Conservation (phyloP, 2,329 filamentous ascomycete genomes). For the Peltaster fructicola region DNA sequence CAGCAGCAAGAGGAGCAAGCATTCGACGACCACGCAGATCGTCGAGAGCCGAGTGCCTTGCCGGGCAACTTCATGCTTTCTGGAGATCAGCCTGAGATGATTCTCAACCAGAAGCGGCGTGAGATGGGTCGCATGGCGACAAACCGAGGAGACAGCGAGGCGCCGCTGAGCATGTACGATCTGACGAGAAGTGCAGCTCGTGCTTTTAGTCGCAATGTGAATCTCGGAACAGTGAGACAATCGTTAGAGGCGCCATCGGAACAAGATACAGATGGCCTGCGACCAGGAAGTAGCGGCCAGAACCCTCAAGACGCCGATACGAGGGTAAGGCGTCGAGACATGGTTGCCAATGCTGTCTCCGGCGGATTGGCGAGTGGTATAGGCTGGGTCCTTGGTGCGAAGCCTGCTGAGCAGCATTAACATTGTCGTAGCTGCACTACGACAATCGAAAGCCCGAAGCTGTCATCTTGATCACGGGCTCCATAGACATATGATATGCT, state of each 20-base stretch:
- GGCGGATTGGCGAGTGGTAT: constrained; percentile 44
- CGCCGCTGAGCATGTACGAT: constrained; percentile 36
- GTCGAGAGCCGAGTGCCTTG: constrained; percentile 18
- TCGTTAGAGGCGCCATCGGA: not conserved
- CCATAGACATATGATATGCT: too few species aligned
- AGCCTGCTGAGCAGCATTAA: constrained; percentile 10
- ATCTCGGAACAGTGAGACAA: constrained; percentile 13
- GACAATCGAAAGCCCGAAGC: too few species aligned
- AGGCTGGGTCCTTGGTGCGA: constrained; percentile 45
- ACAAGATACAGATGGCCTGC: not conserved
- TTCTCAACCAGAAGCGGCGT: constrained; percentile 23
- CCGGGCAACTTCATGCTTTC: constrained; percentile 28
- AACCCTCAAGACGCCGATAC: constrained; percentile 14
- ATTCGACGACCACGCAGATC: constrained; percentile 51
- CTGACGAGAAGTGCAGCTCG: constrained; percentile 32
- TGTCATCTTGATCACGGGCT: too few species aligned
- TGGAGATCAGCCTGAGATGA: constrained; percentile 16
- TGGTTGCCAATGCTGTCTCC: constrained; percentile 47
- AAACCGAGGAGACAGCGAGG: constrained; percentile 24
- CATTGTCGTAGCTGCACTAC: too few species aligned
- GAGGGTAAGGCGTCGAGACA: constrained; percentile 52
- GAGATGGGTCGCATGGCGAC: constrained; percentile 19
- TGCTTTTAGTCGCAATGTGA: constrained; percentile 20
- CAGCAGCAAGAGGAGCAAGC: constrained; percentile 52
- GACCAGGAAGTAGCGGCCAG: constrained; percentile 6